Conservation (phyloP, 1,284 basidiomycete species). For the Melampsora americana region DNA sequence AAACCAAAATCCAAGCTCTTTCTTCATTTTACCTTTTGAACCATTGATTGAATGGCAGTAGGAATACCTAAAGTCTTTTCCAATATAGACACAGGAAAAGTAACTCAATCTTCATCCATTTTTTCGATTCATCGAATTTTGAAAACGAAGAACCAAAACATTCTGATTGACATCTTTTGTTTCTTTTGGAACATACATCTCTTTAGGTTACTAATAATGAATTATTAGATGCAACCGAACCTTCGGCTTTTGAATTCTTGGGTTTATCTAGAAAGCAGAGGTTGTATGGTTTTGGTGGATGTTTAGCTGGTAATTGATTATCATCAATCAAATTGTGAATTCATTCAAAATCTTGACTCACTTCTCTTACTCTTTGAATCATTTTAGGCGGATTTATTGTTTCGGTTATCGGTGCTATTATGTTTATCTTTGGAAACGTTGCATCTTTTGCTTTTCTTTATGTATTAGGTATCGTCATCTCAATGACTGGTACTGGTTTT, state of each 20-base stretch:
- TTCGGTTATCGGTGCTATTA: conserved; percentile 73
- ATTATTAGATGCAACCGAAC: conserved; percentile 30
- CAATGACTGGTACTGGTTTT: conserved; percentile 83
- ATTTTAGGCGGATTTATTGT: conserved; percentile 65
- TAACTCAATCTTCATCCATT: conserved; percentile 4
- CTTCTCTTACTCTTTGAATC: too few relatives aligned
- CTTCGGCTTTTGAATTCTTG: conserved; percentile 33
- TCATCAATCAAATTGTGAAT: conserved; percentile 15
- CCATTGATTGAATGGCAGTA: neutral
- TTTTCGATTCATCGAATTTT: too few relatives aligned
- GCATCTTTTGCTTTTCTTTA: conserved; percentile 78
- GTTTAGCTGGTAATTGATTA: conserved; percentile 12
- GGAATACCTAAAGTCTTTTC: conserved; percentile 30
- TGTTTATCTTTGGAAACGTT: conserved; percentile 70
- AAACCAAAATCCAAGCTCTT: too few relatives aligned
- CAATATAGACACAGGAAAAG: conserved; percentile 38
- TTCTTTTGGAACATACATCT: too few relatives aligned
- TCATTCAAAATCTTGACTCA: too few relatives aligned
- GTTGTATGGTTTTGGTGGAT: conserved; percentile 22
- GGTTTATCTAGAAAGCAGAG: conserved; percentile 31
- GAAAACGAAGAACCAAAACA: too few relatives aligned
- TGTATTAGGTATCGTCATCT: conserved; percentile 74
- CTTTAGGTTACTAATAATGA: conserved; percentile 33
- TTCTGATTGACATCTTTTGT: too few relatives aligned
- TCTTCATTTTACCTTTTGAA: too few relatives aligned